Base-by-base conservation (phyloP, 2,329 filamentous ascomycete species). In the Zelopaecilomyces penicillatus region DNA sequence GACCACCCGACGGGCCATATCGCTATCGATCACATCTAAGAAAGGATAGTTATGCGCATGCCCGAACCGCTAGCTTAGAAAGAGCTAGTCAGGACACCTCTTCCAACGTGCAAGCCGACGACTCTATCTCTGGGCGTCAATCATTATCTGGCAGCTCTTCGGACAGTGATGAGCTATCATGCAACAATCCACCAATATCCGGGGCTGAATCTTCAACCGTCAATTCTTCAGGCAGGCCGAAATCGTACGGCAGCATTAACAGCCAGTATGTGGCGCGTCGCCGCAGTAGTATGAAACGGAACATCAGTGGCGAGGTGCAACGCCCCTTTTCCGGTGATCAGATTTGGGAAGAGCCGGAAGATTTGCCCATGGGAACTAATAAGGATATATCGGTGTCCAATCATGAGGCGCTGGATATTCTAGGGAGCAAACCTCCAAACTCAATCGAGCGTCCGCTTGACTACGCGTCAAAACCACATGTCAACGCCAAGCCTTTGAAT, bases 291-390 rank as follows among this genome's bases (percentile, higher is more conserved):
- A 71, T 78, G 55, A 82, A 78, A 63, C 75, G 85, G 49, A 85
- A 85, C 52, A 75, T 82, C 56, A 88, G 83, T 58, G 83, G 82
- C 19, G 81, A 85, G 57, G 66, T 82, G 47, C 69, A 76, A 53
- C 77, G 73, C 43, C 76, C 81, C 2, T 89, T 87, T 59, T 83
- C 82, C 2, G 79, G 82, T 31, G 84, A 89, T 59, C 82, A 87
- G 57, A 90, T 96, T 49, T 96, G 88, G 73, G 90, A 96, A 62
- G 91, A 96, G 60, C 85, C 87, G 1, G 80, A 85, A 56, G 71
- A 61, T 11, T 50, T 51, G 10, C 41, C 49, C 37, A 53, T 31
- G 31, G 37, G 33, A 4, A 36, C 33, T 9, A 31, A 41, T 8
- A 53, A 39, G 42, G 41, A 27, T 6, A n/a, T 31, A 33, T 38